Percentiles rank a stretch among this genome's conserved stretches.
phyloP scores from a whole-genome alignment of 768 basidiomycete genomes.

The Lactarius quietus region DNA sequence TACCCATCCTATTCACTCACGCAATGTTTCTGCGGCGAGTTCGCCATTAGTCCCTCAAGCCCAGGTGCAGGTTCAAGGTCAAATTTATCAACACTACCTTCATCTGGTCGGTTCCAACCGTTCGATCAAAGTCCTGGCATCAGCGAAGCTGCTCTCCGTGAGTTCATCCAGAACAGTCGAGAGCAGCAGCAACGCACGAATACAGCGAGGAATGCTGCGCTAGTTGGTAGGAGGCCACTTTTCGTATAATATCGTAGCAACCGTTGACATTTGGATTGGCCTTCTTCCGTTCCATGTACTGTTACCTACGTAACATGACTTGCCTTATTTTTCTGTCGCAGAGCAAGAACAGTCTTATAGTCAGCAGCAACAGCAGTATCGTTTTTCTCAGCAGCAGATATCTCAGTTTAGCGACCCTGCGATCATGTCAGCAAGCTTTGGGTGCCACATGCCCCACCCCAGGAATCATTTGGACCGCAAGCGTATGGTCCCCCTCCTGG shows the following conservation, averaged over 20 bases:
- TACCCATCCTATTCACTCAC: conserved; percentile 40
- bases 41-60: conserved; percentile 50
- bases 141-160: conserved; percentile 74
- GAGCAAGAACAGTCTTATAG: conserved; percentile 36
- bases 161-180: conserved; percentile 69
- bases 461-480: conserved; percentile 17
- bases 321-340: conserved; percentile 29
- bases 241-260: conserved; percentile 38
- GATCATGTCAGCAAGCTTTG: conserved; percentile 23
- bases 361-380: conserved; percentile 30
- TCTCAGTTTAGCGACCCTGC: conserved; percentile 21
- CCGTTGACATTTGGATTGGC: conserved; percentile 28
- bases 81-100: conserved; percentile 34
- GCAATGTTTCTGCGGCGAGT: conserved; percentile 38
- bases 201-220: conserved; percentile 32
- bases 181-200: conserved; percentile 43
- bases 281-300: conserved; percentile 25
- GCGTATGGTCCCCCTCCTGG: conserved; percentile 62
- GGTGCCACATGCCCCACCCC: conserved; percentile 6
- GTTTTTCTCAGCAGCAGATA: conserved; percentile 30
- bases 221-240: conserved; percentile 49
- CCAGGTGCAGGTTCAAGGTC: conserved; percentile 38
- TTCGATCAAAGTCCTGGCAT: conserved; percentile 48
- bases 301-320: conserved; percentile 27
- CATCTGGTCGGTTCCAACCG: conserved; percentile 49